A percentile compares a stretch with the other conserved stretches of the same genome.
phyloP scores from a whole-genome alignment of 139 green algal genomes.

The Pedinophyceae sp. region DNA sequence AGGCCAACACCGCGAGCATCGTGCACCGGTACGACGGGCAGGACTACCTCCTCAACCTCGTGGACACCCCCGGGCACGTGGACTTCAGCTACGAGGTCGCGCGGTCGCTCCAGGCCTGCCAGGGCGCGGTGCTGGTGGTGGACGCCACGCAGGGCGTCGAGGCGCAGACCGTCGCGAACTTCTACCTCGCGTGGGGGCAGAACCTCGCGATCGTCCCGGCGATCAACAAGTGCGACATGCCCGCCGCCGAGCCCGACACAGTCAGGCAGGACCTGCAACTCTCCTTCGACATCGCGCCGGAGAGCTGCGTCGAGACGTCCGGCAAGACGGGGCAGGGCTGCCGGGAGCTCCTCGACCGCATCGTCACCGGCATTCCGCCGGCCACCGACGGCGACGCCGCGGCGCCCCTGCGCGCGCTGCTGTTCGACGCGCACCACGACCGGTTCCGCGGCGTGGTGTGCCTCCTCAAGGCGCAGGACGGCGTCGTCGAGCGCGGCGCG shows the following conservation, averaged over 20 bases:
- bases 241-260: conserved; percentile 49
- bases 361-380: conserved; percentile 13
- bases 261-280: conserved; percentile 44
- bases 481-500: neutral
- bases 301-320: conserved; percentile 9
- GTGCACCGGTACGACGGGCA: conserved; percentile 40
- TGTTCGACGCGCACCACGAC: conserved; percentile 87
- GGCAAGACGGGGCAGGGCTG: conserved; percentile 12
- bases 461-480: neutral
- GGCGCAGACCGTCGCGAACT: conserved; percentile 78
- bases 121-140: conserved; percentile 80
- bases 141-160: conserved; percentile 59
- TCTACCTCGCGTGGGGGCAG: conserved; percentile 77
- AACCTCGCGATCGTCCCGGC: conserved; percentile 71
- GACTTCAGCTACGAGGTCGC: conserved; percentile 36
- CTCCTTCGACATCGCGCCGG: conserved; percentile 43
- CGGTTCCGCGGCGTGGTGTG: conserved; percentile 33
- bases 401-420: conserved; percentile 41
- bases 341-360: conserved; percentile 9
- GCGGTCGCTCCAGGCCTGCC: conserved; percentile 4
- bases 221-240: conserved; percentile 86
- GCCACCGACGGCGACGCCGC: conserved; percentile 11
- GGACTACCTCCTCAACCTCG: conserved; percentile 69
- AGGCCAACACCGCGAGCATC: conserved; percentile 71
- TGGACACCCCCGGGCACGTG: conserved; percentile 62